Percentiles rank a stretch among this genome's conserved stretches.
These are phyloP conservation scores for Lactuca sativa DNA, from an alignment of 129 eudicot species.

Conservation along the genomic window DNA sequence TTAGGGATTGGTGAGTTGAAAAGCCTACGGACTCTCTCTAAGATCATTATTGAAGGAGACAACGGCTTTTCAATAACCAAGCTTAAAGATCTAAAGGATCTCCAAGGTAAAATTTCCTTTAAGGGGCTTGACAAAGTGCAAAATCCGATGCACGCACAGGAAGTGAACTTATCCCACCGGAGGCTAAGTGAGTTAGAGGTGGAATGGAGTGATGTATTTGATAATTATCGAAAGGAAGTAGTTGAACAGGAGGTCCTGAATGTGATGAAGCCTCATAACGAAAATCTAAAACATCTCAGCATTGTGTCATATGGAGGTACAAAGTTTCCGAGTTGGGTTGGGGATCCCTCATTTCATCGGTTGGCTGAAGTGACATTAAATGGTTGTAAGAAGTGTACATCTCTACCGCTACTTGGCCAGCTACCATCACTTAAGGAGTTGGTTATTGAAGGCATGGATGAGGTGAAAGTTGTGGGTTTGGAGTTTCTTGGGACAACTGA, in stretches of 20 bases:
- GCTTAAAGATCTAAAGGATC: background rate
- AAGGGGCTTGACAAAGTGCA: background rate
- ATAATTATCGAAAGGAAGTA: background rate
- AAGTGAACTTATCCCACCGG: background rate
- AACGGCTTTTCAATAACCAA: background rate
- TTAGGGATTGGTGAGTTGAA: conserved; percentile 12
- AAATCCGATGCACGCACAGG: background rate
- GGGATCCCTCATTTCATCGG: conserved; percentile 28
- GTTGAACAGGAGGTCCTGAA: background rate
- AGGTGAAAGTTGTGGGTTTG: background rate
- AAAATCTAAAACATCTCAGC: background rate
- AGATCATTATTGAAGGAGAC: background rate
- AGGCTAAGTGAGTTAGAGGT: background rate
- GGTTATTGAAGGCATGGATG: conserved; percentile 1
- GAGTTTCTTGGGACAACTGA: background rate
- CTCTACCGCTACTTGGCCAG: background rate
- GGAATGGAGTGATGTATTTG: background rate
- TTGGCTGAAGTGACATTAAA: background rate
- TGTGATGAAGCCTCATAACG: background rate
- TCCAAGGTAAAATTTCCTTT: background rate
- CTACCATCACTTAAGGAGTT: conserved; percentile 9
- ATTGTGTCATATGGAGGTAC: conserved; percentile 1
- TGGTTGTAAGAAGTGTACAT: background rate
- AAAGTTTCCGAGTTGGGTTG: conserved; percentile 25
- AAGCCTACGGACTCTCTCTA: conserved; percentile 5